These are phyloP conservation scores for Diaporthe longicolla DNA, from an alignment of 2,329 filamentous ascomycete species.

Conservation along the genomic window DNA sequence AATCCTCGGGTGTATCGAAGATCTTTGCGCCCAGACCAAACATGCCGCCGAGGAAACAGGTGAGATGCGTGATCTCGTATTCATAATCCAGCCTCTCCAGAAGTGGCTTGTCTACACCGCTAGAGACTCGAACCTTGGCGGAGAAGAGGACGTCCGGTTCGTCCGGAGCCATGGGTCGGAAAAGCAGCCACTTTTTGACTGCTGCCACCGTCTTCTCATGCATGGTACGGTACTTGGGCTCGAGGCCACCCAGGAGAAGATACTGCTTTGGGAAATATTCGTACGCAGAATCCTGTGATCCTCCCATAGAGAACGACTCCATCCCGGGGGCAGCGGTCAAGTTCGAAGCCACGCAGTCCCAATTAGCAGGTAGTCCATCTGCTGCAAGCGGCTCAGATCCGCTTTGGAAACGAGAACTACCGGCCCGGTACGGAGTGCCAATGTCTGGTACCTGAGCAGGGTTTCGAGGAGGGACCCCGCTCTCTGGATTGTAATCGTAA, in stretches of 20 bases:
- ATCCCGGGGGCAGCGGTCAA: conserved; percentile 63
- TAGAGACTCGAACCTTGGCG: conserved; percentile 69
- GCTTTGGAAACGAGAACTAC: conserved; percentile 15
- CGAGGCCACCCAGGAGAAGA: conserved; percentile 81
- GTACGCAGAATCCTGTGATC: conserved; percentile 78
- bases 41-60: conserved; percentile 80
- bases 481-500: background rate
- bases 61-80: conserved; percentile 75
- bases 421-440: background rate
- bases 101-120: conserved; percentile 57
- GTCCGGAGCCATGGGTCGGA: conserved; percentile 79
- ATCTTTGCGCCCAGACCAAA: conserved; percentile 75
- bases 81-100: conserved; percentile 53
- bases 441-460: background rate
- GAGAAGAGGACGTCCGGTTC: conserved; percentile 80
- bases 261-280: conserved; percentile 81
- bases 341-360: conserved; percentile 72
- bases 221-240: conserved; percentile 79
- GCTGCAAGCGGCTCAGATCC: conserved; percentile 50
- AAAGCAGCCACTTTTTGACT: conserved; percentile 81
- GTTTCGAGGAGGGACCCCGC: background rate
- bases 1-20: conserved; percentile 69
- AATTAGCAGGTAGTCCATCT: conserved; percentile 53
- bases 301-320: conserved; percentile 72
- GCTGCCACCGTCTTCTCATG: conserved; percentile 78